A percentile compares a stretch with the other conserved stretches of the same genome.
Evolutionary conservation across 2,329 filamentous ascomycete genomes (phyloP).

Genomic region (Helotiales sp.): DNA sequence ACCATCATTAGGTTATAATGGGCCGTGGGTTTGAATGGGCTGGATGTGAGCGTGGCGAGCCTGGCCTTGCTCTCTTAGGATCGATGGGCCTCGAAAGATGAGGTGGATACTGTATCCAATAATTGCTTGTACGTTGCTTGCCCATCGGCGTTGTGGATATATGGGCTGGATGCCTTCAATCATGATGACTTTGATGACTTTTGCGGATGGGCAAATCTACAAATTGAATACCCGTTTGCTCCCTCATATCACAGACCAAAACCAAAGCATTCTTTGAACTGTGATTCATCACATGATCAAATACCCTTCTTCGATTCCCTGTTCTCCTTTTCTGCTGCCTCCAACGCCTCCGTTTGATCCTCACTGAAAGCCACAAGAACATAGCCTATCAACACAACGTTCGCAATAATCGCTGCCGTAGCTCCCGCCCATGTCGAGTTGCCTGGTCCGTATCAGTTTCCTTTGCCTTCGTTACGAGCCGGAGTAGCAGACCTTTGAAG

Average conservation of each 20-base stretch:
- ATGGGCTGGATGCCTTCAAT: conserved; percentile 10
- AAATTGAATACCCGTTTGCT: conserved; percentile 11
- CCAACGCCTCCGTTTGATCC: conserved; percentile 58
- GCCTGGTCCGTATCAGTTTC: conserved; percentile 55
- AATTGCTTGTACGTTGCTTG: conserved; percentile 8
- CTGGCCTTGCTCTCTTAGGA: conserved; percentile 18
- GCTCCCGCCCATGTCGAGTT: conserved; percentile 89
- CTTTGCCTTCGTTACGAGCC: background rate
- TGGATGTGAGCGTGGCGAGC: conserved; percentile 35
- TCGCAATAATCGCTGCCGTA: conserved; percentile 85
- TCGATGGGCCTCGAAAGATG: background rate
- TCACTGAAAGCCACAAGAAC: conserved; percentile 90
- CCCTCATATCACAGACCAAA: background rate
- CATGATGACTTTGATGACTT: conserved; percentile 14
- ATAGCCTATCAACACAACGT: conserved; percentile 89
- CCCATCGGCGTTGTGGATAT: conserved; percentile 14
- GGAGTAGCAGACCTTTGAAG: conserved; percentile 68
- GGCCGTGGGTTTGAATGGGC: conserved; percentile 14
- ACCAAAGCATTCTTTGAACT: background rate
- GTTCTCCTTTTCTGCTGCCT: conserved; percentile 53
- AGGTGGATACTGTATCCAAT: background rate
- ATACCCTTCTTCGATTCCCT: conserved; percentile 38
- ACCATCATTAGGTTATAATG: conserved; percentile 24
- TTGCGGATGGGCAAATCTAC: conserved; percentile 1
- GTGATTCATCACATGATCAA: conserved; percentile 17